Evolutionary conservation across 2,329 filamentous ascomycete species (phyloP).

Genomic region (Colletotrichum sp.): DNA sequence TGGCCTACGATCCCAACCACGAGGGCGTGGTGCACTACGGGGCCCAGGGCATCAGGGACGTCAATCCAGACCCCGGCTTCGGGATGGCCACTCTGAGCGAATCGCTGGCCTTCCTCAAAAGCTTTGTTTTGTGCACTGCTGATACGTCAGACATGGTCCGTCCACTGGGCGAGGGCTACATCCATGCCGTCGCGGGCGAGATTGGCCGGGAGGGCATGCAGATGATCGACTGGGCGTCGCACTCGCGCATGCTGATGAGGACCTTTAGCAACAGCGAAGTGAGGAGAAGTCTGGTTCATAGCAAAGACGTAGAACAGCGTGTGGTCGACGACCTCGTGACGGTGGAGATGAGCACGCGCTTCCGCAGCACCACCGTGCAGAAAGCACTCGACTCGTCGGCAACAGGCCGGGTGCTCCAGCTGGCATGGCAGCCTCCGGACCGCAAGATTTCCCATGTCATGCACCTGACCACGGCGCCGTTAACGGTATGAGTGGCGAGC

Average conservation of each 20-base stretch:
- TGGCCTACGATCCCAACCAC: constrained; percentile 18
- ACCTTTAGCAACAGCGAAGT: constrained; percentile 11
- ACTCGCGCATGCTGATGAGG: neutral
- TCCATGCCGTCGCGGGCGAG: constrained; percentile 5
- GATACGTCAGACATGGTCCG: constrained; percentile 5
- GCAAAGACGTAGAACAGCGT: neutral
- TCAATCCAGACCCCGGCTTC: constrained; percentile 9
- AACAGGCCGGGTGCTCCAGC: constrained; percentile 5
- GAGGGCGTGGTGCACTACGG: constrained; percentile 21
- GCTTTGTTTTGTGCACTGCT: constrained; percentile 5
- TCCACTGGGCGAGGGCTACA: constrained; percentile 8
- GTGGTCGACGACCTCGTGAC: constrained; percentile 7
- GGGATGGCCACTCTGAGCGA: constrained; percentile 18
- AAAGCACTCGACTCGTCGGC: neutral
- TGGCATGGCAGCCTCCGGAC: constrained; percentile 19
- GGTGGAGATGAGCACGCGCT: constrained; percentile 8
- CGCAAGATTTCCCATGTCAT: constrained; percentile 10
- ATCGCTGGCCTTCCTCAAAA: constrained; percentile 9
- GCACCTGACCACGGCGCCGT: constrained; percentile 12
- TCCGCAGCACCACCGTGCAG: neutral
- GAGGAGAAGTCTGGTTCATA: neutral
- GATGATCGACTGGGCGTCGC: neutral
- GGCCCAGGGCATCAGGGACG: constrained; percentile 12
- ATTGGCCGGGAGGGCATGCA: constrained; percentile 7
- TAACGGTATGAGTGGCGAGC: neutral